A percentile compares a stretch with the other conserved stretches of the same genome.
These are phyloP conservation scores for Amylostereum chailletii DNA, from an alignment of 1,284 basidiomycete species.

Conservation along the genomic window DNA sequence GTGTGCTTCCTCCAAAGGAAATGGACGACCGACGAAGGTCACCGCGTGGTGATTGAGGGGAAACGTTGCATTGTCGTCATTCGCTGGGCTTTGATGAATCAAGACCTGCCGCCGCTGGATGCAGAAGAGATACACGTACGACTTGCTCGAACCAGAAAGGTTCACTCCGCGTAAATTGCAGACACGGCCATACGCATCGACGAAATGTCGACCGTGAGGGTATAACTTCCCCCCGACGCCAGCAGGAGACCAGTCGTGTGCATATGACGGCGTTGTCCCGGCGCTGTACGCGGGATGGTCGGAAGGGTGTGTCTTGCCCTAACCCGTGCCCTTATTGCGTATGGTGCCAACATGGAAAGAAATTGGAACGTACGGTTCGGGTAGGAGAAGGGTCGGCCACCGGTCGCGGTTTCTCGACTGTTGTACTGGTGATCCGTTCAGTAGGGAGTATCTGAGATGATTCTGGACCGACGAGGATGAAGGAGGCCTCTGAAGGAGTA, in stretches of 20 bases:
- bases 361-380: no score
- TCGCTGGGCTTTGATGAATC: slow-evolving; percentile 39
- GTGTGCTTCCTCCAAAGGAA: slow-evolving; percentile 76
- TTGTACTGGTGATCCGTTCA: no score
- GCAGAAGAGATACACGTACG: slow-evolving; percentile 38
- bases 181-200: slow-evolving; percentile 71
- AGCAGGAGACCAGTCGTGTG: slow-evolving; percentile 62
- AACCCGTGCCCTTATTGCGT: no score
- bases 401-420: no score
- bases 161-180: slow-evolving; percentile 78
- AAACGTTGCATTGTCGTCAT: slow-evolving; percentile 56
- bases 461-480: not conserved
- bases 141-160: slow-evolving; percentile 73
- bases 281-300: slow-evolving; percentile 29
- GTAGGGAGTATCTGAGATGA: no score
- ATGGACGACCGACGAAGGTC: slow-evolving; percentile 78
- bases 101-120: slow-evolving; percentile 4
- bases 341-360: no score
- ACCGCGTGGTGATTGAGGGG: slow-evolving; percentile 52
- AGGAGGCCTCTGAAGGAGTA: not conserved
- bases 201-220: slow-evolving; percentile 63
- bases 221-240: slow-evolving; percentile 52
- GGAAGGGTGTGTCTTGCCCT: slow-evolving; percentile 29
- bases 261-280: slow-evolving; percentile 43
- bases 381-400: no score